A percentile compares a stretch with the other conserved stretches of the same genome.
Conservation (phyloP, 768 basidiomycete species). For the Lactarius tabidus region DNA sequence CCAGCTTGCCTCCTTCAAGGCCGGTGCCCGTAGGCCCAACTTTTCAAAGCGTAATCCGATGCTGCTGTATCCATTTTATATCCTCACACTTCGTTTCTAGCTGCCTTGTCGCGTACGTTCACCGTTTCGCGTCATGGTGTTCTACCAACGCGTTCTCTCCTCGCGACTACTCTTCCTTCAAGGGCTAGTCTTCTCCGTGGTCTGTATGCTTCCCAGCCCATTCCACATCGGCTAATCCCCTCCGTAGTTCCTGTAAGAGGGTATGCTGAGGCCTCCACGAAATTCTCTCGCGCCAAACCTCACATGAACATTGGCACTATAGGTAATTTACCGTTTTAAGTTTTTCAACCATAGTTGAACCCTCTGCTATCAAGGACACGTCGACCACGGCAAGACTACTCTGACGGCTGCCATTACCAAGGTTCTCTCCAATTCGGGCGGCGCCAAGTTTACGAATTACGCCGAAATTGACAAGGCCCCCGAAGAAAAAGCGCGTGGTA, state of each 20-base stretch:
- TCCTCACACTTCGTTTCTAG: constrained; percentile 8
- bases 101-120: constrained; percentile 18
- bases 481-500: constrained; percentile 98
- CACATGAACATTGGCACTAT: constrained; percentile 97
- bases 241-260: constrained; percentile 53
- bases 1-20: constrained; percentile 15
- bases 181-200: constrained; percentile 4
- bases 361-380: constrained; percentile 56
- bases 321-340: constrained; percentile 43
- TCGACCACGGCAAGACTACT: constrained; percentile 98
- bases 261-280: constrained; percentile 61
- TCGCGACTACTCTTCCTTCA: constrained; percentile 3
- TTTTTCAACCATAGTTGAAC: neutral
- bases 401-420: constrained; percentile 95
- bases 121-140: constrained; percentile 12
- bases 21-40: constrained; percentile 21
- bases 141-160: constrained; percentile 8
- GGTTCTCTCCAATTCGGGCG: constrained; percentile 73
- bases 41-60: constrained; percentile 9
- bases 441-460: constrained; percentile 90
- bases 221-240: neutral
- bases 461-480: constrained; percentile 98
- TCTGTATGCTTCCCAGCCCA: neutral
- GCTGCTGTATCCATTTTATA: neutral
- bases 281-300: constrained; percentile 73